Evolutionary conservation across 805 yeast genomes (phyloP).

Genomic region (Zygoascus flipseniorum): DNA sequence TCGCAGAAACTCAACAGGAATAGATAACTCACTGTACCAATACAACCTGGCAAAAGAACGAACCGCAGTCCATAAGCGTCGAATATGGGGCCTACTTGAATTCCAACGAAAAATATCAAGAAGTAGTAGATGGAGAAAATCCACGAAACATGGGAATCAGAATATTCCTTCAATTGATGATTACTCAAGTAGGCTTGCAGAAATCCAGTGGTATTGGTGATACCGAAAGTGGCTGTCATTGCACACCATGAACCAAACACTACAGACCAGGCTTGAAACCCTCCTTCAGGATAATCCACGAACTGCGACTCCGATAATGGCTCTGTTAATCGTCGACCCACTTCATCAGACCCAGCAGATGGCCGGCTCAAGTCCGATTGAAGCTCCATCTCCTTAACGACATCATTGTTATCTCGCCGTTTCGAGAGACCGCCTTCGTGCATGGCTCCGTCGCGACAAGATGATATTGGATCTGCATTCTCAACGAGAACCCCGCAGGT

Average conservation of each 20-base stretch:
- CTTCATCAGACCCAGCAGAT: background rate
- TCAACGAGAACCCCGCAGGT: too few species aligned
- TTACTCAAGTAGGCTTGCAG: conserved; percentile 53
- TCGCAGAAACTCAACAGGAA: conserved; percentile 44
- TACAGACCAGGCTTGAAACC: conserved; percentile 46
- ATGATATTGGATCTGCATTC: too few species aligned
- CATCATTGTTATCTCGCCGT: background rate
- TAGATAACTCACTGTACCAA: conserved; percentile 39
- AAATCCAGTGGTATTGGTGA: conserved; percentile 59
- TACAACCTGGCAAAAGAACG: conserved; percentile 38
- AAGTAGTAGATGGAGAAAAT: conserved; percentile 41
- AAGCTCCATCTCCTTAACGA: background rate
- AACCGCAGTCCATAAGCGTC: conserved; percentile 48
- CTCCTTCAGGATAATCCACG: conserved; percentile 40
- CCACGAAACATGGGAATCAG: conserved; percentile 56
- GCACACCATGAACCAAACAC: conserved; percentile 53
- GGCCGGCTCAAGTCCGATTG: background rate
- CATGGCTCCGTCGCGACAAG: too few species aligned
- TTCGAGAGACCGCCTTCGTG: background rate
- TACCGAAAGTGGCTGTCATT: conserved; percentile 49
- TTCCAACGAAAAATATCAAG: conserved; percentile 35
- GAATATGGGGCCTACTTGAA: conserved; percentile 44
- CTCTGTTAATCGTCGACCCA: background rate
- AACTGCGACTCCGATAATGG: background rate
- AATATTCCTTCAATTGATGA: conserved; percentile 39